Percentiles rank a stretch among this genome's conserved stretches.
Conservation (phyloP, 257 asterid genomes). For the Phtheirospermum japonicum region DNA sequence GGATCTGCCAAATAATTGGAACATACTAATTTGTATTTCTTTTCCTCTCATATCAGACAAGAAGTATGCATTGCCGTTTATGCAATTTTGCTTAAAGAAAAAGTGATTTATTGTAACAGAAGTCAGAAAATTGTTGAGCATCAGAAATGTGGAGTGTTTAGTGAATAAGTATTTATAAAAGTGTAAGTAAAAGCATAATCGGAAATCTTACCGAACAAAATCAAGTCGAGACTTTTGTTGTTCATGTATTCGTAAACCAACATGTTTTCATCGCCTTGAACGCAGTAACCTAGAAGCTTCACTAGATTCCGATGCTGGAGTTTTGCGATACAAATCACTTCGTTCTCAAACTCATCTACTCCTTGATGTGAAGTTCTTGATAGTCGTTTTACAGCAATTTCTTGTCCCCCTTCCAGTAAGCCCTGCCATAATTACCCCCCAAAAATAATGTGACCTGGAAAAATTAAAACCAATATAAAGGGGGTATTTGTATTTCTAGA, state of each 20-base stretch:
- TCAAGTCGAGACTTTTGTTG: conserved; percentile 37
- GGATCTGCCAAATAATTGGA: conserved; percentile 31
- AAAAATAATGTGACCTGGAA: too few species aligned
- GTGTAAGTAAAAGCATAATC: too few species aligned
- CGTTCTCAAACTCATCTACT: neutral
- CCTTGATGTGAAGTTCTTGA: neutral
- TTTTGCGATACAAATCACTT: neutral
- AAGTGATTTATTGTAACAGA: too few species aligned
- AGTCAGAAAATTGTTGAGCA: too few species aligned
- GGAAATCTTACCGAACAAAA: conserved; percentile 42
- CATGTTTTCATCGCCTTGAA: conserved; percentile 38
- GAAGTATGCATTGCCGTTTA: too few species aligned
- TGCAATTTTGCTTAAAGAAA: too few species aligned
- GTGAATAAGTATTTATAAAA: too few species aligned
- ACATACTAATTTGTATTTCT: too few species aligned
- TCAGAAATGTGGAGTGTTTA: too few species aligned
- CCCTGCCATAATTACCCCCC: neutral
- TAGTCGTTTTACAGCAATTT: neutral
- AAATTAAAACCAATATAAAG: too few species aligned
- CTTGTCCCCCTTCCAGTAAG: neutral
- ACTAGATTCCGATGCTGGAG: conserved; percentile 40
- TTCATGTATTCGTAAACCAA: conserved; percentile 43
- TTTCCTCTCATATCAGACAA: too few species aligned
- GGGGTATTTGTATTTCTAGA: too few species aligned
- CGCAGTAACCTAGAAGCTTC: conserved; percentile 44